Percentiles rank a stretch among this genome's conserved stretches.
phyloP scores from a whole-genome alignment of 345 rosid genomes.

The Hibiscus trionum region DNA sequence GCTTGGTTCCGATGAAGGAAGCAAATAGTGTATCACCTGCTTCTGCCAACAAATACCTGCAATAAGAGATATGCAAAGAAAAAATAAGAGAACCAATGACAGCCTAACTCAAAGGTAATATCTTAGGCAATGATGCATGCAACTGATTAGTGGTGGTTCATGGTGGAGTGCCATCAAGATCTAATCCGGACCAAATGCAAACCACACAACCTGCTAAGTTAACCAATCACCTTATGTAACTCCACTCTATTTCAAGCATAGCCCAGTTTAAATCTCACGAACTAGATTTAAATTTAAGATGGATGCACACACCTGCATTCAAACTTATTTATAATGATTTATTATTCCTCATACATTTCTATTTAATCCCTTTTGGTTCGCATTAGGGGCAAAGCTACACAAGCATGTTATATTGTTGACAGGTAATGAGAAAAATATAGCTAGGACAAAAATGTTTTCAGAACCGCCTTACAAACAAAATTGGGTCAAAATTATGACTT shows the following conservation, averaged over 20 bases:
- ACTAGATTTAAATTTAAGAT: background rate
- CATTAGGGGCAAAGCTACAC: background rate
- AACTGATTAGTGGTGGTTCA: background rate
- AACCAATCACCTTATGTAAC: background rate
- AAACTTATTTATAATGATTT: background rate
- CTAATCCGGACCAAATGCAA: background rate
- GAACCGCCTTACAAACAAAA: background rate
- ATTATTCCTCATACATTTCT: background rate
- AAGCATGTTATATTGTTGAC: background rate
- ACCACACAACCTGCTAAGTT: background rate
- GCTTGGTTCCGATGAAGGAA: slow-evolving; percentile 90
- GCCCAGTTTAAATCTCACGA: no score
- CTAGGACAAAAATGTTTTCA: background rate
- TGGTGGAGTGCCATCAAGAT: background rate
- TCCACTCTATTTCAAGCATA: background rate
- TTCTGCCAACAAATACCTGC: slow-evolving; percentile 87
- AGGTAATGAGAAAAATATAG: background rate
- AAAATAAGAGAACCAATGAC: background rate
- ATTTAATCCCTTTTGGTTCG: background rate
- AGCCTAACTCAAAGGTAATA: background rate
- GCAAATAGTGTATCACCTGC: slow-evolving; percentile 96
- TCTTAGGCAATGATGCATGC: background rate
- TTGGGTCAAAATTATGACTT: background rate
- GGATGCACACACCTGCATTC: background rate
- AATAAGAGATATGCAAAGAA: slow-evolving; percentile 1